Conservation (phyloP, 1,139 yeast genomes). For the Scheffersomyces lignicola region DNA sequence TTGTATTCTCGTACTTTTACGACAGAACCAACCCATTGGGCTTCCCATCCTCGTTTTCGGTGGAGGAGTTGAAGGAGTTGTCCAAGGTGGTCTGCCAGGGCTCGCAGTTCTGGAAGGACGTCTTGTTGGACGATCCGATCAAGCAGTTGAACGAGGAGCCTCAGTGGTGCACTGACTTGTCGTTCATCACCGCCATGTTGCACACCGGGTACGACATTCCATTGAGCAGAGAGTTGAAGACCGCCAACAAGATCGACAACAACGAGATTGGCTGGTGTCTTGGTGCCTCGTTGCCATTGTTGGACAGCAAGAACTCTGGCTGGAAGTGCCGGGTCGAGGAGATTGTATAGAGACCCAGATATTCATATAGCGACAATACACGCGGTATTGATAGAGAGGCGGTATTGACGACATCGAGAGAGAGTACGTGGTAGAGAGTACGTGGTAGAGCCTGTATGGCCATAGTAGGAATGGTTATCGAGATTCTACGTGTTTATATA, state of each 20-base stretch:
- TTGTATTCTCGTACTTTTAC: slow-evolving; percentile 88
- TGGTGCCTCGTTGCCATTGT: slow-evolving; percentile 92
- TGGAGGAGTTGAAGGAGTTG: slow-evolving; percentile 79
- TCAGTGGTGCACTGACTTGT: slow-evolving; percentile 89
- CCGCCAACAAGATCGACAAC: slow-evolving; percentile 84
- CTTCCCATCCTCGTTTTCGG: slow-evolving; percentile 85
- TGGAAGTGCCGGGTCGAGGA: slow-evolving; percentile 67
- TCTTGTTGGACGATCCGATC: slow-evolving; percentile 62
- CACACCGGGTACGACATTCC: slow-evolving; percentile 98
- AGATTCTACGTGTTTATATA: no score
- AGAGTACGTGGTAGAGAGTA: no score
- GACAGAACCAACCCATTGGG: slow-evolving; percentile 94
- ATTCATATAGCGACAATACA: no score
- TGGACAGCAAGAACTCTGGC: slow-evolving; percentile 57
- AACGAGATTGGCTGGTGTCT: slow-evolving; percentile 98
- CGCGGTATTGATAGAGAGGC: no score
- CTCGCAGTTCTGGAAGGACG: slow-evolving; percentile 66
- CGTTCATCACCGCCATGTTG: slow-evolving; percentile 84
- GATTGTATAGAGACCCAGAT: no score
- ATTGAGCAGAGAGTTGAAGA: slow-evolving; percentile 79
- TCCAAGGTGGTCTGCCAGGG: slow-evolving; percentile 88
- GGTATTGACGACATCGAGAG: no score
- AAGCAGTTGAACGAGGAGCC: slow-evolving; percentile 73
- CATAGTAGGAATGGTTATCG: no score
- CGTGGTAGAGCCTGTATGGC: no score